Evolutionary conservation across 2,329 filamentous ascomycete species (phyloP).

Genomic region (Curvularia sp.): DNA sequence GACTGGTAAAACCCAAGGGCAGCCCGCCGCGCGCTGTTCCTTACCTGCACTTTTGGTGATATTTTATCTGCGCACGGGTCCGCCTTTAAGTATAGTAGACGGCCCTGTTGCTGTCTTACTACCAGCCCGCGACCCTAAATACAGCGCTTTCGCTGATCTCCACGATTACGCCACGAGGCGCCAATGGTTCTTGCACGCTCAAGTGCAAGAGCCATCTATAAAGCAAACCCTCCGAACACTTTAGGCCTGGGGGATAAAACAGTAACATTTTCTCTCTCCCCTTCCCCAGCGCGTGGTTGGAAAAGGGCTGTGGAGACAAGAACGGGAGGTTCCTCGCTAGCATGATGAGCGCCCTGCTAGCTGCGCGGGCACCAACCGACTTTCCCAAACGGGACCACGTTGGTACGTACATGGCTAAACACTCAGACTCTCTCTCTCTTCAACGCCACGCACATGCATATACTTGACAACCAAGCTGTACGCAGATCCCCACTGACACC

Average conservation of each 20-base stretch:
- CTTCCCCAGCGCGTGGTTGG: background rate
- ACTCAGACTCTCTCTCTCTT: background rate
- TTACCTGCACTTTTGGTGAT: background rate
- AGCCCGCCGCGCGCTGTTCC: background rate
- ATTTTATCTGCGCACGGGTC: background rate
- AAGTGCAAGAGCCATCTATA: background rate
- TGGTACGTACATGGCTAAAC: background rate
- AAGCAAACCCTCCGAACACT: background rate
- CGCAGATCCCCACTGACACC: background rate
- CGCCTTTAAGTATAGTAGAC: background rate
- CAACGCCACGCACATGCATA: background rate
- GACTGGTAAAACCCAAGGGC: conserved; percentile 12
- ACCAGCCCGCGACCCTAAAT: background rate
- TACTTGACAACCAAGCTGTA: background rate
- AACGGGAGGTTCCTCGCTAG: conserved; percentile 6
- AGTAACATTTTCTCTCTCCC: background rate
- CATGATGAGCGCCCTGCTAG: conserved; percentile 2
- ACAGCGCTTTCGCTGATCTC: background rate
- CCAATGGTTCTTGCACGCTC: background rate
- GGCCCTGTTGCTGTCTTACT: background rate
- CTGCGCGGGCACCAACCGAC: conserved; percentile 5
- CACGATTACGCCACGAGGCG: background rate
- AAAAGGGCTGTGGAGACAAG: conserved; percentile 1
- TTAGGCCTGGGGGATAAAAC: background rate
- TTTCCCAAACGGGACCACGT: conserved; percentile 11